A percentile compares a stretch with the other conserved stretches of the same genome.
Evolutionary conservation across 805 yeast species (phyloP).

Genomic region (Lipomyces yamanashiensis): DNA sequence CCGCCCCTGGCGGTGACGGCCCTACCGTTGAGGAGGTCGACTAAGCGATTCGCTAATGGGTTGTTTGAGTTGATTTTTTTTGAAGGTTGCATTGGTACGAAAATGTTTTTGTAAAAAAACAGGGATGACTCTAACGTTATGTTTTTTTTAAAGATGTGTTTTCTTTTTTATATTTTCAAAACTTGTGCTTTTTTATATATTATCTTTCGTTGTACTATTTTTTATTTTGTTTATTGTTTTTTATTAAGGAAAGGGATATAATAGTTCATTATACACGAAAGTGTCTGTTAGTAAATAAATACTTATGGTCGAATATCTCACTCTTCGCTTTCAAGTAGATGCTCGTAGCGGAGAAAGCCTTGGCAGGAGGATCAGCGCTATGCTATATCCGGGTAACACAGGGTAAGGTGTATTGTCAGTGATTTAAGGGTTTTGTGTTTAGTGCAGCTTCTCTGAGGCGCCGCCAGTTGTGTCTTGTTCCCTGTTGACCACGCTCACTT

Average conservation of each 20-base stretch:
- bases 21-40: constrained; percentile 86
- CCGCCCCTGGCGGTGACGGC: constrained; percentile 64
- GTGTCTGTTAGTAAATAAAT: neutral
- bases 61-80: neutral
- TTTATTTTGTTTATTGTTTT: constrained; percentile 5
- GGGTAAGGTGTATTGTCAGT: no score
- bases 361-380: no score
- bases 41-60: constrained; percentile 45
- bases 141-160: constrained; percentile 6
- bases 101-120: neutral
- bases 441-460: no score
- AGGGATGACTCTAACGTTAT: neutral
- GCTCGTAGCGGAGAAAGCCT: no score
- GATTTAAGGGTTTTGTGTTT: no score
- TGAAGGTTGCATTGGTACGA: constrained; percentile 3
- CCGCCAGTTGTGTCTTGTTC: no score
- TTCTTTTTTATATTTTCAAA: neutral
- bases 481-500: no score
- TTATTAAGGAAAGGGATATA: constrained; percentile 6
- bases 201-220: constrained; percentile 9
- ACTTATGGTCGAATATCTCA: neutral
- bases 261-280: neutral
- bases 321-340: no score
- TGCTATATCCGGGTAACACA: no score
- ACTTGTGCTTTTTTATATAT: constrained; percentile 1